A percentile compares a stretch with the other conserved stretches of the same genome.
Evolutionary conservation across 2,329 filamentous ascomycete species (phyloP).

Genomic region (Pestalotiopsis sp.): DNA sequence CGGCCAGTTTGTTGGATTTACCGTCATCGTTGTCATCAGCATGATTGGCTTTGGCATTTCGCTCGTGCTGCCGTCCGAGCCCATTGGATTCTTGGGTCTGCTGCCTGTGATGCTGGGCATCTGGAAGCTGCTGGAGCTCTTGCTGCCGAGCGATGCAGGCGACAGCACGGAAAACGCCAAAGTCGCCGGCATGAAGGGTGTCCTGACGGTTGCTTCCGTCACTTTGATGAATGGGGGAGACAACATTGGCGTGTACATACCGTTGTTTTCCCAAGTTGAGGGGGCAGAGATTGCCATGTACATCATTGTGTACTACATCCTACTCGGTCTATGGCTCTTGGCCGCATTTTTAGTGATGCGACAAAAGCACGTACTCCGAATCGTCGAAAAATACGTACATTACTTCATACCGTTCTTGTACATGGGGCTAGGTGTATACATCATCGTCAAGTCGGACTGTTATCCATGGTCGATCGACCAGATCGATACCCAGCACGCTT

Average conservation of each 20-base stretch:
- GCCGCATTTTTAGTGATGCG: constrained; percentile 31
- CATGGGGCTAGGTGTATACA: constrained; percentile 33
- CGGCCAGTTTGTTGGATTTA: constrained; percentile 34
- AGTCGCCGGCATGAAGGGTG: constrained; percentile 17
- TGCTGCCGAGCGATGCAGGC: constrained; percentile 18
- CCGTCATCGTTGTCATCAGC: constrained; percentile 33
- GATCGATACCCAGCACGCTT: constrained; percentile 1
- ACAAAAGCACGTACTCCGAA: constrained; percentile 29
- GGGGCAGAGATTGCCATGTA: constrained; percentile 34
- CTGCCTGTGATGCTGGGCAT: constrained; percentile 33
- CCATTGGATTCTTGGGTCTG: constrained; percentile 36
- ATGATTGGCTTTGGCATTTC: constrained; percentile 36
- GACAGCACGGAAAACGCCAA: constrained; percentile 16
- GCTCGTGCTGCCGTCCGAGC: constrained; percentile 31
- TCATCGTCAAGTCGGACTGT: constrained; percentile 32
- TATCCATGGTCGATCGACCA: constrained; percentile 33
- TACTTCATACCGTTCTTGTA: constrained; percentile 32
- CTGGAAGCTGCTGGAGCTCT: constrained; percentile 26
- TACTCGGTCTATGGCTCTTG: constrained; percentile 33
- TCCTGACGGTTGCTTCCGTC: constrained; percentile 31
- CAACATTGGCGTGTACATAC: constrained; percentile 37
- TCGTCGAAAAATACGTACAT: constrained; percentile 26
- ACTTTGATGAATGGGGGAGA: constrained; percentile 37
- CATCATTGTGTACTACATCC: constrained; percentile 32
- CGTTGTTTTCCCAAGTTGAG: constrained; percentile 33